Percentiles rank a stretch among this genome's conserved stretches.
Evolutionary conservation across 73 alveolate species (phyloP).

Genomic region (Effrenium voratum): DNA sequence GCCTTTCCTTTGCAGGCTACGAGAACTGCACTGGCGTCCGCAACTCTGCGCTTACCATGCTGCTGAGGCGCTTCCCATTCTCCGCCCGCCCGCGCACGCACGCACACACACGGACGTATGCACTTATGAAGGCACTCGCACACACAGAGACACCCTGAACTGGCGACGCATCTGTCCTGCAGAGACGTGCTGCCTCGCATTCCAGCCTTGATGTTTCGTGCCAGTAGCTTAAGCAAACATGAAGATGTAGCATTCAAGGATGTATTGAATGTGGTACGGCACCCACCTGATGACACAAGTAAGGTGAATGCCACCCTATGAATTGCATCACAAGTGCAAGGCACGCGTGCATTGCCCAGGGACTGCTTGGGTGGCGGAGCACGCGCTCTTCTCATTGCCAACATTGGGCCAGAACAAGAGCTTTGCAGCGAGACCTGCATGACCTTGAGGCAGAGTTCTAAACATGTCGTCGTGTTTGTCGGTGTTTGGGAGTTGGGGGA

Average conservation of each 20-base stretch:
- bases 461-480: too few relatives aligned
- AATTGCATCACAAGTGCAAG: neutral
- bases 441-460: conserved; percentile 7
- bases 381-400: neutral
- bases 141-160: too few relatives aligned
- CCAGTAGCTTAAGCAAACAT: too few relatives aligned
- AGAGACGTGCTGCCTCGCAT: too few relatives aligned
- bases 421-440: neutral
- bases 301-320: neutral
- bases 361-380: conserved; percentile 11
- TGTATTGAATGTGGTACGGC: too few relatives aligned
- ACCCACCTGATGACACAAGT: neutral
- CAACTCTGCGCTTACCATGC: neutral
- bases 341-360: neutral
- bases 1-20: neutral
- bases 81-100: too few relatives aligned
- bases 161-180: too few relatives aligned
- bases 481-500: too few relatives aligned
- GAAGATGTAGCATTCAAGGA: too few relatives aligned
- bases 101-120: too few relatives aligned
- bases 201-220: too few relatives aligned
- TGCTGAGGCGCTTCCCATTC: neutral
- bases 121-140: too few relatives aligned
- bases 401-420: neutral
- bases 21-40: conserved; percentile 9